Percentiles rank a stretch among this genome's conserved stretches.
Evolutionary conservation across 164 flowering plant species (phyloP).

Genomic region (Sedum album): DNA sequence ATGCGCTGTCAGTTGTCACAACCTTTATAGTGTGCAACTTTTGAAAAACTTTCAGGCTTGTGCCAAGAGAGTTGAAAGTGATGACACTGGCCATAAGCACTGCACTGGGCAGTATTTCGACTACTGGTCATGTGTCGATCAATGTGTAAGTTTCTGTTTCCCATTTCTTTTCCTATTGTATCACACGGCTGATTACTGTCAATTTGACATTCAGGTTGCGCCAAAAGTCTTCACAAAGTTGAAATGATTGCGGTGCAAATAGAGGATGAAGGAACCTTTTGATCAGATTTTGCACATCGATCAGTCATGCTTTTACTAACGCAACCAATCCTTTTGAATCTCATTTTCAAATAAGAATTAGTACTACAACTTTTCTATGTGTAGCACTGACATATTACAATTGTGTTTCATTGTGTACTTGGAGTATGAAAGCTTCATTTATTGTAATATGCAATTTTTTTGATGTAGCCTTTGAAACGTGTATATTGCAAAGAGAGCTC

Average conservation of each 20-base stretch:
- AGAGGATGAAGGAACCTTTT: neutral
- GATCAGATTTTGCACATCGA: neutral
- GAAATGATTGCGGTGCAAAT: constrained; percentile 22
- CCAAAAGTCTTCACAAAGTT: constrained; percentile 42
- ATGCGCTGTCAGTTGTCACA: too few relatives aligned
- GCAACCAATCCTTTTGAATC: neutral
- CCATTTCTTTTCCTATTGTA: neutral
- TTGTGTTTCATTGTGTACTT: too few relatives aligned
- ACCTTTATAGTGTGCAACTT: neutral
- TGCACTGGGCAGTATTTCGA: constrained; percentile 94
- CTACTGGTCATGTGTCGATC: constrained; percentile 80
- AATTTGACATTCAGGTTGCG: constrained; percentile 44
- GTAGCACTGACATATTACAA: too few relatives aligned
- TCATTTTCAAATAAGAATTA: neutral
- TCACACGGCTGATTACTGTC: neutral
- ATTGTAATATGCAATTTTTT: too few relatives aligned
- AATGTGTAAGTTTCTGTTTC: constrained; percentile 49
- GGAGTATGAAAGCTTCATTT: too few relatives aligned
- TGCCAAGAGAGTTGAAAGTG: constrained; percentile 65
- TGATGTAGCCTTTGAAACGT: too few relatives aligned
- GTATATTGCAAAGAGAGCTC: too few relatives aligned
- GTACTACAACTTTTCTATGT: neutral
- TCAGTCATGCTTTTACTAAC: neutral
- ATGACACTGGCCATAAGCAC: constrained; percentile 76
- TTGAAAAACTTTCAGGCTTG: constrained; percentile 42